Evolutionary conservation across 202 grass and related monocot genomes (phyloP).

Genomic region (Saccharum hybrid): DNA sequence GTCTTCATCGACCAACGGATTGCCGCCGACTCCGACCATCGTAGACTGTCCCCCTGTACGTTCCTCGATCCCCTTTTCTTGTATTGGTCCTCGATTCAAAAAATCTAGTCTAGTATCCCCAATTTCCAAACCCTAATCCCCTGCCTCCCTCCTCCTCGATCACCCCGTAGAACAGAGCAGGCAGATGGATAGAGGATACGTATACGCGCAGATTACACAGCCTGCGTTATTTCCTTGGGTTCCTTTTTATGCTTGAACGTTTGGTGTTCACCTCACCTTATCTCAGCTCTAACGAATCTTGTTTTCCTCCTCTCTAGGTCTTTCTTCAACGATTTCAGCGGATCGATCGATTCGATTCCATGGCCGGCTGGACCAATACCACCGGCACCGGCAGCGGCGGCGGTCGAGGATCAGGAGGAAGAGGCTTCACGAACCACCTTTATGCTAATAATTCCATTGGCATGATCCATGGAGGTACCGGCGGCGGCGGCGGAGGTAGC

Average conservation of each 20-base stretch:
- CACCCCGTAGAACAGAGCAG: neutral
- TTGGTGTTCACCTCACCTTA: neutral
- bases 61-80: constrained; percentile 25
- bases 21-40: neutral
- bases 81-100: neutral
- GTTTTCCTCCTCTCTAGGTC: neutral
- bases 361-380: constrained; percentile 50
- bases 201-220: neutral
- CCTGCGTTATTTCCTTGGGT: neutral
- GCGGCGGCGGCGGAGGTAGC: neutral
- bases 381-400: neutral
- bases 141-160: neutral
- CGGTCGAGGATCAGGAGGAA: constrained; percentile 21
- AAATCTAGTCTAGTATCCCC: neutral
- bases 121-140: constrained; percentile 16
- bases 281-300: neutral
- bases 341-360: constrained; percentile 24
- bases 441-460: neutral
- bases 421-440: constrained; percentile 30
- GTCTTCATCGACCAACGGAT: neutral
- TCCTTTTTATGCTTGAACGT: neutral
- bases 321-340: neutral
- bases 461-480: neutral
- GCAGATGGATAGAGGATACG: neutral
- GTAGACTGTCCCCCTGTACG: neutral